Percentiles rank a stretch among this genome's conserved stretches.
These are phyloP conservation scores for Camellia japonica DNA, from an alignment of 148 eudicot genomes.

Conservation along the genomic window DNA sequence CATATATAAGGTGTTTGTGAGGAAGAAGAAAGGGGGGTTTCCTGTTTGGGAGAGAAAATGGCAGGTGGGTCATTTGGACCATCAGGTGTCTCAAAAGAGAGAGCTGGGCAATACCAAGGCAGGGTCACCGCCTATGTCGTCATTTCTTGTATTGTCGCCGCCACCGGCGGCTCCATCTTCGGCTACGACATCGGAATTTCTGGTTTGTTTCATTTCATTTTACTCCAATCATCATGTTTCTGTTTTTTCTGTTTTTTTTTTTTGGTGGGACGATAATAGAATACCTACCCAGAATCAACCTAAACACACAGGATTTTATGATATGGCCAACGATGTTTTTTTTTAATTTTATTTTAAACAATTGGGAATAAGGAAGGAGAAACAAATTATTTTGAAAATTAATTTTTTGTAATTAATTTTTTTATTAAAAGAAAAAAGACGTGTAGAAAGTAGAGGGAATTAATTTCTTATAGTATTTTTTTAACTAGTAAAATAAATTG, in stretches of 20 bases:
- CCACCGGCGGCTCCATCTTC: slow-evolving; percentile 68
- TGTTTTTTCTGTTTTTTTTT: not conserved
- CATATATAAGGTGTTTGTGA: not conserved
- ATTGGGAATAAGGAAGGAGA: too few relatives aligned
- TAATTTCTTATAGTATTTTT: too few relatives aligned
- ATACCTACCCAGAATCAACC: too few relatives aligned
- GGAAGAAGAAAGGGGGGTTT: not conserved
- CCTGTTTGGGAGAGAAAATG: slow-evolving; percentile 22
- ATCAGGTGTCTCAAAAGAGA: slow-evolving; percentile 49
- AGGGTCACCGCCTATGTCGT: slow-evolving; percentile 55
- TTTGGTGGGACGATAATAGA: not conserved
- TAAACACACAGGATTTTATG: too few relatives aligned
- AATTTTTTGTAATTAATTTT: too few relatives aligned
- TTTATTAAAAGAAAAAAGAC: too few relatives aligned
- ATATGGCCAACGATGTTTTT: too few relatives aligned
- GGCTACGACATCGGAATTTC: slow-evolving; percentile 85
- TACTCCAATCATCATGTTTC: not conserved
- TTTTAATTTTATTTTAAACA: too few relatives aligned
- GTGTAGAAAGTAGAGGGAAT: too few relatives aligned
- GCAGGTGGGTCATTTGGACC: slow-evolving; percentile 50
- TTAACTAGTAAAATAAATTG: too few relatives aligned
- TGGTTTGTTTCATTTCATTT: slow-evolving; percentile 27
- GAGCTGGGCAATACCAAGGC: slow-evolving; percentile 59
- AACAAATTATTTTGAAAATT: too few relatives aligned
- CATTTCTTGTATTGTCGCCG: slow-evolving; percentile 64